Base-by-base conservation (phyloP, 2,329 filamentous ascomycete genomes). In the Uncinocarpus reesii region DNA sequence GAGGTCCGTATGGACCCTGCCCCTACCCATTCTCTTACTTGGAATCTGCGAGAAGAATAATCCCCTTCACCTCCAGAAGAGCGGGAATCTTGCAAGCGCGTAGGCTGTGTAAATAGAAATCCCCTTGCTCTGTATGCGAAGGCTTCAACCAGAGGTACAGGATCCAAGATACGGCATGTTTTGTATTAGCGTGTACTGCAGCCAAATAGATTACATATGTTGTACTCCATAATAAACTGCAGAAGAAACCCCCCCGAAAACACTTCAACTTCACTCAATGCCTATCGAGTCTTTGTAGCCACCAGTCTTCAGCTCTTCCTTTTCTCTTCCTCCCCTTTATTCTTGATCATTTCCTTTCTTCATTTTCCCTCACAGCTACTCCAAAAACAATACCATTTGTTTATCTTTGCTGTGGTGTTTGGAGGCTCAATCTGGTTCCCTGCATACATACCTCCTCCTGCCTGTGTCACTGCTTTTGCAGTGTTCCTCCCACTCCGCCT, bases 401-500 rank as follows among this genome's bases (percentile, higher is more conserved):
- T 37, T 31, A 15, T 7, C 7, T 29, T 32, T 47, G 35, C 28
- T 32, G 43, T 38, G 43, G 43, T 34, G 45, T 24, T 40, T 34
- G 36, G 35, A 40, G 45, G 45, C 45, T 47, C 26, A 47, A 47
- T 32, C 45, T 46, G 43, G 43, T 46, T 41, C 36, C 37, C 36
- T 48, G 45, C 45, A 48, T 48, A 41, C 37, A 41, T 24, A 34
- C 36, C 36, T 35, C 36, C 36, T 36, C 36, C 37, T 42, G 38
- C 46, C 46, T 48, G 46, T 48, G 46, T 48, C 37, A 43, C 38
- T 48, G 28, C 38, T 20, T 38, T 43, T 36, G 40, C 46, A 36
- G 44, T 47, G 52, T 52, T 41, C 28, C 47, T 50, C 48, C 41
- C 43, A 47, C 44, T 47, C 44, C 35, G 36, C 37, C 42, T 51